Percentiles rank a stretch among this genome's conserved stretches.
These are phyloP conservation scores for Moricandia moricandioides DNA, from an alignment of 345 rosid genomes.

Conservation along the genomic window DNA sequence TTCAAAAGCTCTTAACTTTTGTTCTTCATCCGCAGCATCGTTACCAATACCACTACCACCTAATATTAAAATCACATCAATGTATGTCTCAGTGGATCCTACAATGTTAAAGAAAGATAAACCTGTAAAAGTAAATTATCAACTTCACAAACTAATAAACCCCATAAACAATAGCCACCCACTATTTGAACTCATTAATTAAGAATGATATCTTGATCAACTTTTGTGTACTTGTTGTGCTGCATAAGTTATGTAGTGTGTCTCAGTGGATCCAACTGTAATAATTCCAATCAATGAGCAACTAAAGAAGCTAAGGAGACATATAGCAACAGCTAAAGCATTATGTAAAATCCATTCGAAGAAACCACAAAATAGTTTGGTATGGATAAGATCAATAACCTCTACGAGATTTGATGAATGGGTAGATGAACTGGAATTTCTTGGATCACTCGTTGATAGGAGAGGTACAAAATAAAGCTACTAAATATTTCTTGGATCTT, in stretches of 20 bases:
- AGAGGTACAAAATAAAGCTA: not conserved
- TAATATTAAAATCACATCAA: no score
- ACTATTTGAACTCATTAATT: not conserved
- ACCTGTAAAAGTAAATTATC: not conserved
- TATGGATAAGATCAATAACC: conserved; percentile 72
- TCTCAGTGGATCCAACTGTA: conserved; percentile 26
- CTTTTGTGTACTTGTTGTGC: conserved; percentile 34
- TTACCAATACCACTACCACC: no score
- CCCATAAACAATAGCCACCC: conserved; percentile 13
- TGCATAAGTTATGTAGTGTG: conserved; percentile 28
- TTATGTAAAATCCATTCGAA: not conserved
- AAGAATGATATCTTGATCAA: conserved; percentile 15
- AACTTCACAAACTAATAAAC: not conserved
- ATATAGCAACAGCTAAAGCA: not conserved
- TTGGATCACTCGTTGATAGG: conserved; percentile 21
- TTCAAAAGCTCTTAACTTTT: no score
- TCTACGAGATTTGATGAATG: conserved; percentile 48
- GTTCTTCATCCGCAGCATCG: no score
- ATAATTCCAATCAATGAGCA: conserved; percentile 1
- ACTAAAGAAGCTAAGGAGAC: not conserved
- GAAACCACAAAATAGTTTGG: conserved; percentile 45
- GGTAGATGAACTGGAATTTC: conserved; percentile 3
- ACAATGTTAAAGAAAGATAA: not conserved
- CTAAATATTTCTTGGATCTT: conserved; percentile 16
- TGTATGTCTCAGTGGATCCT: no score